Evolutionary conservation across 148 eudicot species (phyloP).

Genomic region (Nepenthes mirabilis): DNA sequence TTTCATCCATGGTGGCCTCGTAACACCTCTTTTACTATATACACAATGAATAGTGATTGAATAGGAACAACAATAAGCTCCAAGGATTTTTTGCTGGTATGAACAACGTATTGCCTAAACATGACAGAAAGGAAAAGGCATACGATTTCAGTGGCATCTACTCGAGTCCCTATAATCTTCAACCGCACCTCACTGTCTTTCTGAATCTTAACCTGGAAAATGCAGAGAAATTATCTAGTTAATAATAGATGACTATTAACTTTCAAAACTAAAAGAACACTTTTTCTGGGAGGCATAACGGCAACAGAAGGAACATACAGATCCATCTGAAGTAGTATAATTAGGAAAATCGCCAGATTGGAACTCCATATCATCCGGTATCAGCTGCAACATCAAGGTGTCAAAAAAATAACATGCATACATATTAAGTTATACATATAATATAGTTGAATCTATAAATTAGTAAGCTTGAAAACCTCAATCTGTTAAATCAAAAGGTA

Average conservation of each 20-base stretch:
- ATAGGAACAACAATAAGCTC: too few species aligned
- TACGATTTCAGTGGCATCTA: slow-evolving; percentile 98
- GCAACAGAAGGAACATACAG: slow-evolving; percentile 38
- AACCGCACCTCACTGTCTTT: slow-evolving; percentile 91
- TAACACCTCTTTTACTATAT: too few species aligned
- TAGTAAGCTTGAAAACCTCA: too few species aligned
- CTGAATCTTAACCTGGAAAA: slow-evolving; percentile 73
- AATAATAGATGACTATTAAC: neutral
- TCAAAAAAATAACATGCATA: neutral
- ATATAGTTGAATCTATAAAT: too few species aligned
- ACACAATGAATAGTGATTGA: too few species aligned
- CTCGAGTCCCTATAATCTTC: slow-evolving; percentile 92
- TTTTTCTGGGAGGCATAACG: neutral
- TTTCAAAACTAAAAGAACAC: neutral
- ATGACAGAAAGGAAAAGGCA: slow-evolving; percentile 3
- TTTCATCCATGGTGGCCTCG: too few species aligned
- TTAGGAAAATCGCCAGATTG: slow-evolving; percentile 88
- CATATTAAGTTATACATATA: neutral
- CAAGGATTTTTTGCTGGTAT: neutral
- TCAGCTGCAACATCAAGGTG: slow-evolving; percentile 33
- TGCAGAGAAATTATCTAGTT: neutral
- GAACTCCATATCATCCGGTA: slow-evolving; percentile 99
- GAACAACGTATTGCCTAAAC: neutral
- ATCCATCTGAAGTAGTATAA: slow-evolving; percentile 88
- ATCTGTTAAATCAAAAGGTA: too few species aligned